Conservation (phyloP, 306 rosid species). For the Begonia masoniana region DNA sequence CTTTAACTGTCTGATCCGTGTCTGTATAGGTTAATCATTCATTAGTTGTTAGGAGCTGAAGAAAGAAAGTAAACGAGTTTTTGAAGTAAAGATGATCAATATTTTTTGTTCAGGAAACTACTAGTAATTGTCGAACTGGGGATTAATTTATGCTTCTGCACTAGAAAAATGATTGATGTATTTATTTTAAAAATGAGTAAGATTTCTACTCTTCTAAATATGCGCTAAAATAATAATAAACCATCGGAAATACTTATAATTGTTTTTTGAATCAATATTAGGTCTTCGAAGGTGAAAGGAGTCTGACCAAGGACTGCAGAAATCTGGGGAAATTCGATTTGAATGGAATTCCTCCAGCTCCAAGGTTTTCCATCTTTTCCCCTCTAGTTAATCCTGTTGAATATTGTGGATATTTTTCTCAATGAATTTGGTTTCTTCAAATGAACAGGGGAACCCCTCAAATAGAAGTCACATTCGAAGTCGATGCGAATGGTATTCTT, state of each 20-base stretch:
- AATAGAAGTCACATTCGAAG: slow-evolving; percentile 98
- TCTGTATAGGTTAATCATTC: background rate
- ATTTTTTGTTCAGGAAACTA: too few relatives aligned
- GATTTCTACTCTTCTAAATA: background rate
- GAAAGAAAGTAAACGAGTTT: too few relatives aligned
- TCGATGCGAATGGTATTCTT: slow-evolving; percentile 91
- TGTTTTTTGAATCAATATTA: slow-evolving; percentile 6
- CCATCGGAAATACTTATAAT: too few relatives aligned
- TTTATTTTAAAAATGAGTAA: too few relatives aligned
- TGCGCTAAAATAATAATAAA: too few relatives aligned
- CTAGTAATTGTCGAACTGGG: too few relatives aligned
- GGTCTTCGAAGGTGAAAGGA: slow-evolving; percentile 99
- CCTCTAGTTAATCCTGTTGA: background rate
- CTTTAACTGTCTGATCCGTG: too few relatives aligned
- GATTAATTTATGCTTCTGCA: too few relatives aligned
- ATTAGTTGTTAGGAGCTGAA: background rate
- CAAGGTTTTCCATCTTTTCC: slow-evolving; percentile 46
- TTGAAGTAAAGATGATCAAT: too few relatives aligned
- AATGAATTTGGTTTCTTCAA: background rate
- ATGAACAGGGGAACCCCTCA: slow-evolving; percentile 92
- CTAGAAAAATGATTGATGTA: too few relatives aligned
- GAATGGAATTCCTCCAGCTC: slow-evolving; percentile 91
- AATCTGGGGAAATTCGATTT: slow-evolving; percentile 93
- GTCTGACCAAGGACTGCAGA: slow-evolving; percentile 96
- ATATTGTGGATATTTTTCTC: background rate